Conservation (phyloP, 139 green algal species). For the Astrephomene gubernaculifera region DNA sequence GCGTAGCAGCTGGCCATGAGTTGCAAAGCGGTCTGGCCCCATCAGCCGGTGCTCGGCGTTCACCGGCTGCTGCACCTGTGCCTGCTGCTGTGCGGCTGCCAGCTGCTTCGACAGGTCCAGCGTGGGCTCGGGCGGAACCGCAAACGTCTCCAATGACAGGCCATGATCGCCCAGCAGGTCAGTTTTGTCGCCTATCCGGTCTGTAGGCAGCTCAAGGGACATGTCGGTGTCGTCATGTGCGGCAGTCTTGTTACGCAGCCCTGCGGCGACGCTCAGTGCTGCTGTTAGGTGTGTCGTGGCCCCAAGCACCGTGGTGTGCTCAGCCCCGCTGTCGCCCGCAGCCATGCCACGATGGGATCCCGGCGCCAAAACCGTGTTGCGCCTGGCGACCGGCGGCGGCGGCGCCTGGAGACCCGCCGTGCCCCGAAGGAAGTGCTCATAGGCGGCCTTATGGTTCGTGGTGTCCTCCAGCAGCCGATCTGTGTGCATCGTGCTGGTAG, state of each 20-base stretch:
- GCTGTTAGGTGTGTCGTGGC: too few relatives aligned
- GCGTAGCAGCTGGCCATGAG: too few relatives aligned
- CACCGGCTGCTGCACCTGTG: not conserved
- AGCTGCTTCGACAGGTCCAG: slow-evolving; percentile 17
- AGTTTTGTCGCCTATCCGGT: not conserved
- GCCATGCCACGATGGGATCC: too few relatives aligned
- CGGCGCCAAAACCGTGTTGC: too few relatives aligned
- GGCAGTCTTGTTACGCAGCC: slow-evolving; percentile 20
- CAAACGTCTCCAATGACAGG: slow-evolving; percentile 69
- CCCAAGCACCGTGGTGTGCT: too few relatives aligned
- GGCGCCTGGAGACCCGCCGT: not conserved
- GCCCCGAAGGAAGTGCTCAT: slow-evolving; percentile 7
- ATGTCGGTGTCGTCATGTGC: not conserved
- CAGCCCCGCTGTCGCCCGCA: too few relatives aligned
- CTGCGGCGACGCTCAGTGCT: not conserved
- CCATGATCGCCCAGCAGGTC: slow-evolving; percentile 47
- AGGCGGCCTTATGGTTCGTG: slow-evolving; percentile 46
- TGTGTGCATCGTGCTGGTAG: slow-evolving; percentile 50
- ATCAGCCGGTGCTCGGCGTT: too few relatives aligned
- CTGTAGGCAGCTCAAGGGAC: slow-evolving; percentile 4
- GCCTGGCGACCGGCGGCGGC: too few relatives aligned
- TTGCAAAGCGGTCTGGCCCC: too few relatives aligned
- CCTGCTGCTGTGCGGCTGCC: not conserved
- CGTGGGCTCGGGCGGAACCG: slow-evolving; percentile 61
- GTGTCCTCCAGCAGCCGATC: slow-evolving; percentile 73